A percentile compares a stretch with the other conserved stretches of the same genome.
Conservation (phyloP, 495 filamentous ascomycete species). For the Tuber umbilicatum region DNA sequence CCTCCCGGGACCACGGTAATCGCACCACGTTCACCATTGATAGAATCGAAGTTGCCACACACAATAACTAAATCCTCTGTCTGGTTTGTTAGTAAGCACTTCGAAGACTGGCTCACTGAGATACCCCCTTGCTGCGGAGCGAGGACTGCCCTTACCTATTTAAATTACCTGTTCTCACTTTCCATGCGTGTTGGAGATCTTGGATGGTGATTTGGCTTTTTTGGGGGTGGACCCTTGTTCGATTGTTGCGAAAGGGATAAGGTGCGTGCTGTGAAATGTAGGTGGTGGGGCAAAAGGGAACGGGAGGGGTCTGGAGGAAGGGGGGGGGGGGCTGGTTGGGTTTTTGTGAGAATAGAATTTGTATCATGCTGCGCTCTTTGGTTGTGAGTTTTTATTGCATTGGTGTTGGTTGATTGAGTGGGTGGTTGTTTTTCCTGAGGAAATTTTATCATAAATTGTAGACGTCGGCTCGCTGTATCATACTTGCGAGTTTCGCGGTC, state of each 20-base stretch:
- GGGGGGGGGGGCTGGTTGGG: not conserved
- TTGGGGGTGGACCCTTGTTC: not conserved
- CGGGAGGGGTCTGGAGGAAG: not conserved
- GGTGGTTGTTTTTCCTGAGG: not conserved
- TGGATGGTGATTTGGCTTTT: not conserved
- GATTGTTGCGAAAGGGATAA: not conserved
- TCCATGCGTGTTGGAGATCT: not conserved
- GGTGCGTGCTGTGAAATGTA: not conserved
- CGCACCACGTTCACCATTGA: too few species aligned
- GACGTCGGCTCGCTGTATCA: too few species aligned
- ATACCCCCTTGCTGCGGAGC: too few species aligned
- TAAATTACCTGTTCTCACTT: too few species aligned
- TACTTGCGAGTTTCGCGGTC: too few species aligned
- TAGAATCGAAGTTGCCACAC: too few species aligned
- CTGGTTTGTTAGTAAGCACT: too few species aligned
- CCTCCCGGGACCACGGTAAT: too few species aligned
- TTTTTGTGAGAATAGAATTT: not conserved
- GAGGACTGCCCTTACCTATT: too few species aligned
- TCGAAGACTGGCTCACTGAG: too few species aligned
- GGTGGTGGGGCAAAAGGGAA: not conserved
- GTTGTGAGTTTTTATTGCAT: not conserved
- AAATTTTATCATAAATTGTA: too few species aligned
- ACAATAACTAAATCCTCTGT: too few species aligned
- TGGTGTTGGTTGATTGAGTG: constrained; percentile 7
- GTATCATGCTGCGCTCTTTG: not conserved